Evolutionary conservation across 305 asterid species (phyloP), one percentile per base, ranked within the genome.

Genomic region (Striga hermonthica): DNA sequence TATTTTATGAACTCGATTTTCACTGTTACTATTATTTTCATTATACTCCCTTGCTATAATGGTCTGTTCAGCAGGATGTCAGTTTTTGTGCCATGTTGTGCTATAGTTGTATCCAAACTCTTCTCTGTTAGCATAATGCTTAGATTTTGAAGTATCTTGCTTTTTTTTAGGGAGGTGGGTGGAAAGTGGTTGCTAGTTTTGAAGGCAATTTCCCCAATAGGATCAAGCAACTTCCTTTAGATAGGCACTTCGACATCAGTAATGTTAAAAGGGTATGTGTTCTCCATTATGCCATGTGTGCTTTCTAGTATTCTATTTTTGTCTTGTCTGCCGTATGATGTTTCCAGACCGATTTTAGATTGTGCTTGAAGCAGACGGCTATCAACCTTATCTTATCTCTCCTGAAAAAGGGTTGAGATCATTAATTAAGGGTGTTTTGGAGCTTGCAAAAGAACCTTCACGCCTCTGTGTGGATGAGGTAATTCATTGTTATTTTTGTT

Each of bases 381-480:
- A 94, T 81, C 99, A 94, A 69, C 99, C 99, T 16, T 94, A 94
- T 76, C 97, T 94, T 63, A 91, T 94, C 70, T 94, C 99, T 76
- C 99, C 99, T 63, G 99, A 94, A 82, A 94, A 94, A 75, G 99
- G 99, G 68, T 78, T 94, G 81, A 82, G 98, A 74, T 94, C 98
- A 31, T 79, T 94, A 65, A 94, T 94, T 72, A 94, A 90, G 80
- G 83, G 82, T 75, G 99, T 94, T 58, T 72, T 94, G 47, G 99
- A 94, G 84, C 79, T 91, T 63, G 99, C 99, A 37, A 94, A 94
- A 77, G 99, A 94, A 77, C 96, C 99, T 69, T 94, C 98, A 63
- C 95, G 97, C 37, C 93, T 94, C 58, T 94, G 99, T 75, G 99
- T 94, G 68, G 99, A 94, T 68, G 99, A 94, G 96, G 99, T 91